Base-by-base conservation (phyloP, 2,329 filamentous ascomycete genomes). In the Colletotrichum plurivorum region DNA sequence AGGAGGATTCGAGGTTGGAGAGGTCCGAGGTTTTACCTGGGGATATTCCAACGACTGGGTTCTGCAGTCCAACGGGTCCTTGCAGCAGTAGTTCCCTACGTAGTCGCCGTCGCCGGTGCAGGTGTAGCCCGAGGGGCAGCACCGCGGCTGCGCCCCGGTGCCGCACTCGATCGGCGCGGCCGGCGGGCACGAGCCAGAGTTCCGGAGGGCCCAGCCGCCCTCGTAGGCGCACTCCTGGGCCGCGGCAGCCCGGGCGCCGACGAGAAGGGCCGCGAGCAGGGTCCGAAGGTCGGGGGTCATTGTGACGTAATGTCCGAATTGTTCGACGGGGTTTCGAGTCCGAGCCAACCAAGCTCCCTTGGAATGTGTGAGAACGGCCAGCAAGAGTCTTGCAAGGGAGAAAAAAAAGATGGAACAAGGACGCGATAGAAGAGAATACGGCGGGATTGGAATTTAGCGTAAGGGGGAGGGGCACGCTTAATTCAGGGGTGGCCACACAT, bases 61-160 rank as follows among this genome's bases (percentile, higher is more conserved):
- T 18, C 52, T 41, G 43, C 61, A 64, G 20, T 64, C 61, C 25
- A 36, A 36, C 31, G 31, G 31, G 31, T 36, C 31, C 31, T 36
- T 36, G 31, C 61, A 64, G 27, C 61, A 64, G 31, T 64, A 64
- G 27, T 64, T 64, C 1, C 61, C 61, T 2, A 64, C 61, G 27
- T 64, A 64, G 53, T 64, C 61, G 15, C 61, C 61, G 2, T 64
- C 61, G 16, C 61, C 61, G 0, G 61, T 64, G 25, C 61, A 64
- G 18, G 43, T 43, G 5, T 49, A 64, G 13, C 52, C 61, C 1
- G 61, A 64, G n/a, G 61, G 61, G 20, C 61, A 64, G 53, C 61
- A 64, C n/a, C 61, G 53, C 27, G 61, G 61, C 22, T 64, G 61
- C 31, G 61, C 61, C 22, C 61, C 61, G 7, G 53, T 58, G 1